phyloP scores from a whole-genome alignment of 495 filamentous ascomycete species.

The Penicillium chermesinum region DNA sequence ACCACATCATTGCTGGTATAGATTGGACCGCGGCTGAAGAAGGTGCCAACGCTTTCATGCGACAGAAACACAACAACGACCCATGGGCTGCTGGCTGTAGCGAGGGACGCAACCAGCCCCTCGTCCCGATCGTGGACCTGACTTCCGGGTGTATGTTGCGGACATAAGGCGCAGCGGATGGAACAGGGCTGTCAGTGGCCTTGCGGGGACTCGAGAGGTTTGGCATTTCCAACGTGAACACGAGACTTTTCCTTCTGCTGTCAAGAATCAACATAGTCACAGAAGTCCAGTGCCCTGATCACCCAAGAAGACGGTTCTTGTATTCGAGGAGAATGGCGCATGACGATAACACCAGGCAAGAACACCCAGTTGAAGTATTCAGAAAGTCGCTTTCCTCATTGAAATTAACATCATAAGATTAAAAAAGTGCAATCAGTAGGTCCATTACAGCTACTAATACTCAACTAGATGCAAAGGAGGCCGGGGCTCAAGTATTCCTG shows the following conservation, averaged over 20 bases:
- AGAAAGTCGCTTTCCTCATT: no score
- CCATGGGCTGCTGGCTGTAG: not conserved
- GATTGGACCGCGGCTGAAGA: conserved; percentile 5
- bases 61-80: not conserved
- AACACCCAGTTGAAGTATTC: not conserved
- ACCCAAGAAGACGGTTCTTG: conserved; percentile 21
- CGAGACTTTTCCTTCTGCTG: not conserved
- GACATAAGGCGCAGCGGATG: not conserved
- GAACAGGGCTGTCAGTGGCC: not conserved
- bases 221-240: not conserved
- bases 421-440: not conserved
- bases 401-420: no score
- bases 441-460: conserved; percentile 2
- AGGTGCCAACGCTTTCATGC: not conserved
- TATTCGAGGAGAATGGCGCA: conserved; percentile 9
- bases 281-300: not conserved
- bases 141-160: not conserved
- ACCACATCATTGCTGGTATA: not conserved
- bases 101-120: not conserved
- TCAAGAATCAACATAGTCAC: conserved; percentile 4
- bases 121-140: conserved; percentile 6
- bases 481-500: conserved; percentile 5
- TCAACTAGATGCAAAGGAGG: conserved; percentile 8
- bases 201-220: not conserved
- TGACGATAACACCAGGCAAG: not conserved